These are phyloP conservation scores for Penicillium italicum DNA, from an alignment of 2,329 filamentous ascomycete species.

Conservation along the genomic window DNA sequence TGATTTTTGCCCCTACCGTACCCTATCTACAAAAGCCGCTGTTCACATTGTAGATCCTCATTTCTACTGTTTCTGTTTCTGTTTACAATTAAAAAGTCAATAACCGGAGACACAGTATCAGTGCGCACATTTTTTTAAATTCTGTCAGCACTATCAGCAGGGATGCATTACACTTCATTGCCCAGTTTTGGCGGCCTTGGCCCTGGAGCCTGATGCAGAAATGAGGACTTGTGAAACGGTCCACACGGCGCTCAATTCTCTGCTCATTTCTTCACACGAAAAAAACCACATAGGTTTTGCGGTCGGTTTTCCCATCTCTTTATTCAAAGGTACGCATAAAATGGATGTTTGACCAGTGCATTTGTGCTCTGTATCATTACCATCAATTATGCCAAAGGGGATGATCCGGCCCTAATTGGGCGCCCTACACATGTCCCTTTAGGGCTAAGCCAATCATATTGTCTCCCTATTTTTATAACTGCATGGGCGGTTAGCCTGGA, in stretches of 20 bases:
- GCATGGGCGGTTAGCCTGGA: not conserved
- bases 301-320: not conserved
- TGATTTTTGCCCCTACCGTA: no score
- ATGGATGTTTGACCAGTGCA: not conserved
- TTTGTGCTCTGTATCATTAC: not conserved
- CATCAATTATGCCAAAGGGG: not conserved
- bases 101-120: no score
- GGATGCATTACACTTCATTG: not conserved
- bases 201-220: not conserved
- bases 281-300: not conserved
- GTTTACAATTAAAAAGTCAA: no score
- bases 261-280: not conserved
- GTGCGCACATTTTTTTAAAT: no score
- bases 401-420: not conserved
- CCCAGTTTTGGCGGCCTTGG: not conserved
- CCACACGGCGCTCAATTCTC: not conserved
- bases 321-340: not conserved
- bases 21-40: no score
- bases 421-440: not conserved
- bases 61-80: no score
- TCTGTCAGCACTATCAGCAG: no score
- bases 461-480: not conserved
- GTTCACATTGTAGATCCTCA: no score
- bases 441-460: not conserved
- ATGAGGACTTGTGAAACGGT: not conserved